Percentiles rank a stretch among this genome's conserved stretches.
Evolutionary conservation across 1,284 basidiomycete genomes (phyloP).

Genomic region (Trichosporon faecale): DNA sequence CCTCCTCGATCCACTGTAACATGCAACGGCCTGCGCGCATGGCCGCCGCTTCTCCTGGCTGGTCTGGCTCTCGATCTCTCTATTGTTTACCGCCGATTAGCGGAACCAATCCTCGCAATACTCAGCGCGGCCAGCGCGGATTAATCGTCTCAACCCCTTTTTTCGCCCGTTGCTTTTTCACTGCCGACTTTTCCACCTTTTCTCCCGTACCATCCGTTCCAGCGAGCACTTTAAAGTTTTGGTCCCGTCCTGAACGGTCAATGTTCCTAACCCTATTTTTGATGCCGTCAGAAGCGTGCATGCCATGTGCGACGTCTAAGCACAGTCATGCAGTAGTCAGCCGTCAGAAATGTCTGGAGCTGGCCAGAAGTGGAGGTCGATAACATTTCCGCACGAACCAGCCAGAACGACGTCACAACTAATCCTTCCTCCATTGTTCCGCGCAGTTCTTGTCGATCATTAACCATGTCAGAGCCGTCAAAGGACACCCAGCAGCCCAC

Average conservation of each 20-base stretch:
- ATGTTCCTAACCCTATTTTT: slow-evolving; percentile 5
- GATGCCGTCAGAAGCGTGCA: not conserved
- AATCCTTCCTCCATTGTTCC: slow-evolving; percentile 3
- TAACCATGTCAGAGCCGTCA: not conserved
- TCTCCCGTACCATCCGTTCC: slow-evolving; percentile 9
- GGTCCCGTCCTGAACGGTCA: slow-evolving; percentile 2
- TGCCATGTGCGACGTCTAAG: not conserved
- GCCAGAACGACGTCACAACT: slow-evolving; percentile 2
- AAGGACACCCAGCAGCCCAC: not conserved
- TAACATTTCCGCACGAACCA: slow-evolving; percentile 3
- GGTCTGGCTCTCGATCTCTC: not conserved
- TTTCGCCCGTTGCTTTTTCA: not conserved
- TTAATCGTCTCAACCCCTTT: slow-evolving; percentile 9
- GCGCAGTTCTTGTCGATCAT: not conserved
- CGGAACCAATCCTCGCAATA: not conserved
- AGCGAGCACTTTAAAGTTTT: not conserved
- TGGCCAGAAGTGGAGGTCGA: slow-evolving; percentile 2
- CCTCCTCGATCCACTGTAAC: not conserved
- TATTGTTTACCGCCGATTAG: not conserved
- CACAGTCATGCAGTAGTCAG: too few relatives aligned
- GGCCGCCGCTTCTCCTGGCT: too few relatives aligned
- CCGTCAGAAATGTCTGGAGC: not conserved
- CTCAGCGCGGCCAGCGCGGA: not conserved
- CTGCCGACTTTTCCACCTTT: not conserved
- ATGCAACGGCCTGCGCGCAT: not conserved